These are phyloP conservation scores for Fraxinus xanthoxyloides DNA, from an alignment of 305 asterid species.

Conservation along the genomic window DNA sequence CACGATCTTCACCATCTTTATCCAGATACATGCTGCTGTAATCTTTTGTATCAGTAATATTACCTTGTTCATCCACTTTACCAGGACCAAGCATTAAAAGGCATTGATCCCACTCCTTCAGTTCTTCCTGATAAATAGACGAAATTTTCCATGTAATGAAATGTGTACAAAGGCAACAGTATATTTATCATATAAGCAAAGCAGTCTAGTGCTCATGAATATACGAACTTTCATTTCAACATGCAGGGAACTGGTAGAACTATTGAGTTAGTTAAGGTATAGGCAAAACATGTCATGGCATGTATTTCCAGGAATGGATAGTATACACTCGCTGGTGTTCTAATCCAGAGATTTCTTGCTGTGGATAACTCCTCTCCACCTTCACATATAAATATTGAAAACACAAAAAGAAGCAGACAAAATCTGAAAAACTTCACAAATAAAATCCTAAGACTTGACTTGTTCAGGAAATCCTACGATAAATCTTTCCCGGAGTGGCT, in stretches of 20 bases:
- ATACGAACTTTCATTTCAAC: neutral
- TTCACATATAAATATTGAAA: neutral
- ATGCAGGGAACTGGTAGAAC: slow-evolving; percentile 16
- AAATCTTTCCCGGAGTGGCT: neutral
- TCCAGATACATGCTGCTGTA: slow-evolving; percentile 73
- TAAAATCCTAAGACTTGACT: neutral
- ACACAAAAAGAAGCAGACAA: neutral
- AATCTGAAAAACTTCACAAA: neutral
- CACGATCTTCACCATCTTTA: slow-evolving; percentile 97
- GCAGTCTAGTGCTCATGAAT: neutral
- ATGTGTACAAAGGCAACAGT: neutral
- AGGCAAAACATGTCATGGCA: neutral
- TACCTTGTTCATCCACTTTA: slow-evolving; percentile 91
- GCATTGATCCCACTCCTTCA: slow-evolving; percentile 99
- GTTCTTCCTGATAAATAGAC: slow-evolving; percentile 63
- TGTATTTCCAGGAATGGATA: neutral
- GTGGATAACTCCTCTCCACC: neutral
- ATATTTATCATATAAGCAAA: slow-evolving; percentile 5
- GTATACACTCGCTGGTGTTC: neutral
- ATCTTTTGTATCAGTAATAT: slow-evolving; percentile 75
- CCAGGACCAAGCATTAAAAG: slow-evolving; percentile 94
- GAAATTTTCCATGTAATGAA: neutral
- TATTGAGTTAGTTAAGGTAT: neutral
- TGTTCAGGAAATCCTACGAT: neutral
- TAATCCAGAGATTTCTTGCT: neutral